Evolutionary conservation across 2,329 filamentous ascomycete species (phyloP).

Genomic region (Diaporthe amygdali): DNA sequence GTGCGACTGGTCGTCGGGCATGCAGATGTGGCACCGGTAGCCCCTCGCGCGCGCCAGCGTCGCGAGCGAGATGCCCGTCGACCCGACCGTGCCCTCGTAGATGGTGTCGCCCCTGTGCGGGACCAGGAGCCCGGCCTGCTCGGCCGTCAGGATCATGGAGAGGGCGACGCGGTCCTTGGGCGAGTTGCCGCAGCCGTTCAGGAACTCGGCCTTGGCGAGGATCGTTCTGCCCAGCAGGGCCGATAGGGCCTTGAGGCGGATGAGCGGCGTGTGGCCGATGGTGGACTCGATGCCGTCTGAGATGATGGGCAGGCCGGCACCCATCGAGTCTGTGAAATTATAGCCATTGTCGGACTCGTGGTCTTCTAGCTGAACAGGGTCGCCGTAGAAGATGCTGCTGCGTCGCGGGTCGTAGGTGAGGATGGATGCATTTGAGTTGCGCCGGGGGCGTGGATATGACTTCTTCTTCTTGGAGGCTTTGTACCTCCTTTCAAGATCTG

Average conservation of each 20-base stretch:
- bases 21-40: conserved; percentile 94
- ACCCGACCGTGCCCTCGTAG: conserved; percentile 96
- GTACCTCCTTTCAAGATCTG: conserved; percentile 72
- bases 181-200: conserved; percentile 92
- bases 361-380: conserved; percentile 61
- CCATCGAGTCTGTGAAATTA: conserved; percentile 29
- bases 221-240: conserved; percentile 88
- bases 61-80: conserved; percentile 93
- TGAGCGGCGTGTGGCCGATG: conserved; percentile 91
- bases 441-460: conserved; percentile 29
- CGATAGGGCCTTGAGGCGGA: conserved; percentile 84
- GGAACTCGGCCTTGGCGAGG: conserved; percentile 92
- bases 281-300: conserved; percentile 85
- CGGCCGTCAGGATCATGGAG: conserved; percentile 84
- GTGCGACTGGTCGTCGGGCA: conserved; percentile 87
- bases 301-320: conserved; percentile 45
- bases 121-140: conserved; percentile 74
- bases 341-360: conserved; percentile 47
- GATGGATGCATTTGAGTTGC: conserved; percentile 26
- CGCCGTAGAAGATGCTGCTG: conserved; percentile 50
- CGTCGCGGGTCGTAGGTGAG: conserved; percentile 33
- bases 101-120: conserved; percentile 90
- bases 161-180: conserved; percentile 96
- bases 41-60: conserved; percentile 86
- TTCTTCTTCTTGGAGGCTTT: conserved; percentile 44